Percentiles rank a stretch among this genome's conserved stretches.
Conservation (phyloP, 345 rosid species). For the Viola odorata region DNA sequence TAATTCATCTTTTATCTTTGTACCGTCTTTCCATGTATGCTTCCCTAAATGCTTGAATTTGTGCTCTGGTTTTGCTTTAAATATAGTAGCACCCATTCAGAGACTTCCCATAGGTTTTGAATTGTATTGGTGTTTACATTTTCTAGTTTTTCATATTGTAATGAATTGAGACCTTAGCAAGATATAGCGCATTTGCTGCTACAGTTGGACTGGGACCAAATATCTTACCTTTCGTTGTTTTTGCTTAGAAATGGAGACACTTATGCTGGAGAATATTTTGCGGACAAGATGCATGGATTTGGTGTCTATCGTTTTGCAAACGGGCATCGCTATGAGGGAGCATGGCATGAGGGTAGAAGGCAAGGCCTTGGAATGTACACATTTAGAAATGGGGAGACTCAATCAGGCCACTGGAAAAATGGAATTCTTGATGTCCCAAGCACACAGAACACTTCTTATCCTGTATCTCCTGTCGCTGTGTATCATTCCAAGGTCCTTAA, state of each 20-base stretch:
- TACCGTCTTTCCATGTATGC: neutral
- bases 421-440: conserved; percentile 82
- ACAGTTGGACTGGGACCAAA: no score
- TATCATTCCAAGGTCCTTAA: conserved; percentile 85
- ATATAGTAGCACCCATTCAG: no score
- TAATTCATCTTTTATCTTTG: conserved; percentile 10
- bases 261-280: conserved; percentile 94
- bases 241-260: conserved; percentile 74
- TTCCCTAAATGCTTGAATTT: neutral
- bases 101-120: neutral
- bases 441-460: conserved; percentile 53
- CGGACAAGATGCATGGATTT: conserved; percentile 96
- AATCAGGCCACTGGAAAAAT: conserved; percentile 95
- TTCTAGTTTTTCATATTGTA: neutral
- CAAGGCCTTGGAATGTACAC: conserved; percentile 98
- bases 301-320: conserved; percentile 83
- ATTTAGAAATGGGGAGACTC: conserved; percentile 88
- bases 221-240: neutral
- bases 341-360: conserved; percentile 96
- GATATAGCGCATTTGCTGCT: neutral
- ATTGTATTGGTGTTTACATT: neutral
- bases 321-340: conserved; percentile 93
- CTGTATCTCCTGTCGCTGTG: conserved; percentile 71
- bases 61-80: neutral
- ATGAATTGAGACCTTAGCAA: neutral